Evolutionary conservation across 345 rosid species (phyloP).

Genomic region (Salix udensis): DNA sequence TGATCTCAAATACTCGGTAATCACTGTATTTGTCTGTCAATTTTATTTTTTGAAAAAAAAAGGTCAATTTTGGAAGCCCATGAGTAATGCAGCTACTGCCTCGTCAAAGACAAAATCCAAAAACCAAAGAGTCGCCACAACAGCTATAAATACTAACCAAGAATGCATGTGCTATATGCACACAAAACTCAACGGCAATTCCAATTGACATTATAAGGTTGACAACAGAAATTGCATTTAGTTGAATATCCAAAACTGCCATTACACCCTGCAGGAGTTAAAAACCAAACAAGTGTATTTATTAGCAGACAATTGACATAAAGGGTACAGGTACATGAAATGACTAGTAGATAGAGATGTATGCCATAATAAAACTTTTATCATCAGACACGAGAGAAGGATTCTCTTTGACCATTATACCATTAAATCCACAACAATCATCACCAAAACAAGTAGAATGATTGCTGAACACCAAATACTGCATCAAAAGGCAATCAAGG

Average conservation of each 20-base stretch:
- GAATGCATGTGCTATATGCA: slow-evolving; percentile 90
- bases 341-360: neutral
- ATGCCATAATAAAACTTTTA: neutral
- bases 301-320: neutral
- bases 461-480: slow-evolving; percentile 23
- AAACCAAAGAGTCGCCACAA: neutral
- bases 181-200: slow-evolving; percentile 93
- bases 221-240: slow-evolving; percentile 89
- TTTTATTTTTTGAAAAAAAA: too few species aligned
- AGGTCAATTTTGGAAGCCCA: neutral
- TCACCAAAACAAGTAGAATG: slow-evolving; percentile 22
- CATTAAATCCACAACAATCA: slow-evolving; percentile 30
- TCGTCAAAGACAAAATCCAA: neutral
- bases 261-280: slow-evolving; percentile 73
- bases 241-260: slow-evolving; percentile 82
- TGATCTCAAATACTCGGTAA: too few species aligned
- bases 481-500: slow-evolving; percentile 10
- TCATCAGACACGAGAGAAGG: neutral
- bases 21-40: too few species aligned
- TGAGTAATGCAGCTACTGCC: neutral
- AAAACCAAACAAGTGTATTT: neutral
- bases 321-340: neutral
- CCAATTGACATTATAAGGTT: slow-evolving; percentile 96
- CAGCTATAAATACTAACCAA: slow-evolving; percentile 44
- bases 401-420: slow-evolving; percentile 9